Conservation (phyloP, 768 basidiomycete species). For the Cantharellus anzutake region DNA sequence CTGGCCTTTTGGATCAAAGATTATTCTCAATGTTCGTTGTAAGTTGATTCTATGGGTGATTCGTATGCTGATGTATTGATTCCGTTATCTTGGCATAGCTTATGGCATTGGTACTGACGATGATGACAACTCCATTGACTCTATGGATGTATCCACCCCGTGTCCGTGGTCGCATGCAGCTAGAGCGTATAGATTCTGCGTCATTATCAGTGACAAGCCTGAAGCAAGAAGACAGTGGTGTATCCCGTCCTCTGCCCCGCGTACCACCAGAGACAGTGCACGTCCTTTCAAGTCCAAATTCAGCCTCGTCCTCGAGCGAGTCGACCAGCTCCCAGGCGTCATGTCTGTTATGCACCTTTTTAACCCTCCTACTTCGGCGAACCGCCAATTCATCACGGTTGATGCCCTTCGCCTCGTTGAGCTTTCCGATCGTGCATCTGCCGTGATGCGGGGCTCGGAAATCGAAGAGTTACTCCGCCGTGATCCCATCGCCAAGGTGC, state of each 20-base stretch:
- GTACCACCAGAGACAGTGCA: background rate
- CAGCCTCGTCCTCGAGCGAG: conserved; percentile 22
- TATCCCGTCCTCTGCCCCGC: background rate
- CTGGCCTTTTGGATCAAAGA: conserved; percentile 22
- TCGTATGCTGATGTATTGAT: background rate
- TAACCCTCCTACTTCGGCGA: conserved; percentile 11
- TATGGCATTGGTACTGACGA: conserved; percentile 54
- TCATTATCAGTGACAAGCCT: background rate
- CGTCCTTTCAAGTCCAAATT: conserved; percentile 12
- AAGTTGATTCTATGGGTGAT: background rate
- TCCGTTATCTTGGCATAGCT: background rate
- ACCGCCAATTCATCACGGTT: conserved; percentile 16
- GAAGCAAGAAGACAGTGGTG: background rate
- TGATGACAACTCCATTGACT: conserved; percentile 71
- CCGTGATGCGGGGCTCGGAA: conserved; percentile 64
- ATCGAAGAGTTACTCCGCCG: conserved; percentile 41
- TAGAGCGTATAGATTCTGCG: background rate
- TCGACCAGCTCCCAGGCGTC: conserved; percentile 24
- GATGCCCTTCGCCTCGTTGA: conserved; percentile 80
- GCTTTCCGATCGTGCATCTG: conserved; percentile 72
- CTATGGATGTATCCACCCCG: conserved; percentile 54
- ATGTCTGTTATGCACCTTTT: conserved; percentile 26
- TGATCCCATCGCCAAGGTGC: conserved; percentile 55
- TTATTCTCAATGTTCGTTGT: conserved; percentile 86
- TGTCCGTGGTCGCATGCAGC: conserved; percentile 21